These are phyloP conservation scores for Carex parvula DNA, from an alignment of 176 grass and related monocot species.

Conservation along the genomic window DNA sequence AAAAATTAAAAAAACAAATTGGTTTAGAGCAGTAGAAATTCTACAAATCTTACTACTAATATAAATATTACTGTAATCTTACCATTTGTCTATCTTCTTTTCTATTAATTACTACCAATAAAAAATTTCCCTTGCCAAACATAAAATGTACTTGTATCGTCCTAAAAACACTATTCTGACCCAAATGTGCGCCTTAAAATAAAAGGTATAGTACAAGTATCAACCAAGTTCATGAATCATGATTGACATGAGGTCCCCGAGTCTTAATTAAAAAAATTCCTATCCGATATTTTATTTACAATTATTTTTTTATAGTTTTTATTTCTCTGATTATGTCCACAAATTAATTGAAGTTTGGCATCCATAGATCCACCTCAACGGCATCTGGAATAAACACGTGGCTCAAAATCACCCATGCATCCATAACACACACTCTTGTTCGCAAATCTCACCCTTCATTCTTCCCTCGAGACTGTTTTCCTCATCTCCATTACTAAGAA, in stretches of 20 bases:
- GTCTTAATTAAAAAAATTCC: background rate
- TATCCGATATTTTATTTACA: background rate
- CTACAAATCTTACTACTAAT: too few relatives aligned
- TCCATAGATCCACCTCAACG: background rate
- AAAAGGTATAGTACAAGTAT: too few relatives aligned
- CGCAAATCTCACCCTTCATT: background rate
- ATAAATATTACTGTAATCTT: too few relatives aligned
- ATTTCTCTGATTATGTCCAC: background rate
- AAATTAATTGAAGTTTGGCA: background rate
- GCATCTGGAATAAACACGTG: background rate
- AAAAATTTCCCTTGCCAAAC: too few relatives aligned
- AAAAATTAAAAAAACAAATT: too few relatives aligned
- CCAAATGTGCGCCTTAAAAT: too few relatives aligned
- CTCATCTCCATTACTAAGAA: background rate
- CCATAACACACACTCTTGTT: background rate
- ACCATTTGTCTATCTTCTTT: too few relatives aligned
- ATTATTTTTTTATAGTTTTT: background rate
- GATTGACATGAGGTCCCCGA: background rate
- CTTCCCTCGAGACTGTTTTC: background rate
- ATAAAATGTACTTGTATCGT: too few relatives aligned
- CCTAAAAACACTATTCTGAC: too few relatives aligned
- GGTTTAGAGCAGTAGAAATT: too few relatives aligned
- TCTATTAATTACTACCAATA: too few relatives aligned
- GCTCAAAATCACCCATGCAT: conserved; percentile 2
- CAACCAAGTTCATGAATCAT: too few relatives aligned